Evolutionary conservation across 1,284 basidiomycete species (phyloP).

Genomic region (Neonothopanus nambi): DNA sequence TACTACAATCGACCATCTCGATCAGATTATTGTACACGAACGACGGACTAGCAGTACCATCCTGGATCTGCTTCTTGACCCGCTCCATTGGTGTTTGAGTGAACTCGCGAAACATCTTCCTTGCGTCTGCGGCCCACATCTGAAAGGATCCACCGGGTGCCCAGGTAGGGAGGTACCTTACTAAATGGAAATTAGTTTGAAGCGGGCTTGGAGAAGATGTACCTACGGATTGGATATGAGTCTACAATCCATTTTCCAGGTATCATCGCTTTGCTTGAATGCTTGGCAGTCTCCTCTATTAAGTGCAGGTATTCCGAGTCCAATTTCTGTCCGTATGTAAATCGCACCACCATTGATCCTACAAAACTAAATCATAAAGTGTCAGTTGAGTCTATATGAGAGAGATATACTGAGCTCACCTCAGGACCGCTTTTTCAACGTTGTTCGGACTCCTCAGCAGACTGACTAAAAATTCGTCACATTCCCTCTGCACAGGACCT

Average conservation of each 20-base stretch:
- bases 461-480: not conserved
- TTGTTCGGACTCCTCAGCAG: not conserved
- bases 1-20: too few relatives aligned
- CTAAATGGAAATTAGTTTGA: not conserved
- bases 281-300: too few relatives aligned
- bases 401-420: not conserved
- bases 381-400: not conserved
- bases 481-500: not conserved
- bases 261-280: too few relatives aligned
- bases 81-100: too few relatives aligned
- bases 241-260: too few relatives aligned
- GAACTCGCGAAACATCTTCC: too few relatives aligned
- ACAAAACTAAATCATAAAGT: not conserved
- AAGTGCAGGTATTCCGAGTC: too few relatives aligned
- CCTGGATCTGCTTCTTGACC: too few relatives aligned
- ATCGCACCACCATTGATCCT: not conserved
- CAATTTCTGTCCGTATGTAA: constrained; percentile 5
- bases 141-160: not conserved
- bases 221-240: not conserved
- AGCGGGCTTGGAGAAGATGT: not conserved
- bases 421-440: not conserved
- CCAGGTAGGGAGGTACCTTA: not conserved
- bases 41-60: too few relatives aligned
- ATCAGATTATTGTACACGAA: too few relatives aligned
- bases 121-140: too few relatives aligned